Base-by-base conservation (phyloP, 495 filamentous ascomycete genomes). In the Penicillium macrosclerotiorum region DNA sequence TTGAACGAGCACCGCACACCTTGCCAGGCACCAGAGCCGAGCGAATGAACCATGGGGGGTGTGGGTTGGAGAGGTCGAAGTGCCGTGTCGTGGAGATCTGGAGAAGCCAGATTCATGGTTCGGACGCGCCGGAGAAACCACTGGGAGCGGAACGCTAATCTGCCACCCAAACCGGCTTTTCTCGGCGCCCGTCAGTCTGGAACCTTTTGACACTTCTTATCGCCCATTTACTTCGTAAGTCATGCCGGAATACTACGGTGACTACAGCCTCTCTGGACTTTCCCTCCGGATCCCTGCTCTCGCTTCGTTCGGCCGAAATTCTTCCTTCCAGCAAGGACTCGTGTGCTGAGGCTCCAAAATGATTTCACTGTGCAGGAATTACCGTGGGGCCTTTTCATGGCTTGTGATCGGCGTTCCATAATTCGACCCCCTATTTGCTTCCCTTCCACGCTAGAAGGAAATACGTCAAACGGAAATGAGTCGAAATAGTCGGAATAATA, bases 61-160 rank as follows among this genome's bases (percentile, higher is more conserved):
- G 46, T 29, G 42, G 31, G 22, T 42, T 24, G 36, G 18, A 37
- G 47, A 30, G 34, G 40, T 36, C 51, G 25, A 31, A 34, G 19
- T 34, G 17, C 12, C 20, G 16, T 22, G 12, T 36, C 42, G 52
- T 45, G 42, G 24, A 40, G 37, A 14, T 40, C 12, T 3, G n/a
- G 3, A 8, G 5, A 45, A 41, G 49, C 41, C 49, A 52, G 45
- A 49, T 52, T 48, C 49, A 57, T 57, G 49, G 54, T 57, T 52
- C 54, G 54, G 54, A 49, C 54, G 54, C 49, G 49, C 54, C 54
- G 55, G 54, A 59, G 49, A 53, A 52, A 49, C 44, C 38, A 37
- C 44, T 45, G 32, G 24, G 45, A 61, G 58, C 53, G 53, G 53
- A 49, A 48, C 38, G 14, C 53, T 42, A 42, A 57, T 39, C 41